A percentile compares a stretch with the other conserved stretches of the same genome.
These are phyloP conservation scores for Millerozyma acaciae DNA, from an alignment of 805 yeast genomes.

Conservation along the genomic window DNA sequence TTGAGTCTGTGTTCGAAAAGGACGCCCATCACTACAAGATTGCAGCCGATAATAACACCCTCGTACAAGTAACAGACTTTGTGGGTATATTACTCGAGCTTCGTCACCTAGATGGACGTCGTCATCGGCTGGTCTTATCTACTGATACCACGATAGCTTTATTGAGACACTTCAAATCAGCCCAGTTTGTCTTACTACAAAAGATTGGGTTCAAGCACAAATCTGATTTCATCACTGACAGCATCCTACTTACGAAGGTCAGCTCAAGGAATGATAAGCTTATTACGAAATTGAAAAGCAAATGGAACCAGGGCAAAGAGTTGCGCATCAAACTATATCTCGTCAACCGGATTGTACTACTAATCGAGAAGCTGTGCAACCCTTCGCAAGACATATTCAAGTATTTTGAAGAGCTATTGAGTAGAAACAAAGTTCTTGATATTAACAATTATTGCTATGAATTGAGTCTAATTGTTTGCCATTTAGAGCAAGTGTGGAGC, in stretches of 20 bases:
- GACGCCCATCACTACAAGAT: too few relatives aligned
- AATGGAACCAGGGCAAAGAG: neutral
- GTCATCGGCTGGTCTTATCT: neutral
- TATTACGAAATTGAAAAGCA: neutral
- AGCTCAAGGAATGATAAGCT: too few relatives aligned
- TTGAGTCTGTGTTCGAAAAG: conserved; percentile 6
- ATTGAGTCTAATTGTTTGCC: conserved; percentile 1
- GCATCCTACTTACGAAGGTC: neutral
- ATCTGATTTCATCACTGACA: neutral
- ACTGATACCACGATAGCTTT: neutral
- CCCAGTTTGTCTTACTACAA: conserved; percentile 1
- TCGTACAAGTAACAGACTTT: too few relatives aligned
- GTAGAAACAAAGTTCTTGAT: neutral
- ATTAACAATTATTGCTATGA: conserved; percentile 1
- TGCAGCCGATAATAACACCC: too few relatives aligned
- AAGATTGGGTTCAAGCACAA: neutral
- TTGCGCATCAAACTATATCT: conserved; percentile 1
- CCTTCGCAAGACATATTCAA: conserved; percentile 1
- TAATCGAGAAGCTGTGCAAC: conserved; percentile 1
- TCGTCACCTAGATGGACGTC: neutral
- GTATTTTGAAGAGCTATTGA: neutral
- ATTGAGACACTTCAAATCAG: conserved; percentile 1
- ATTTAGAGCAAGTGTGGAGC: neutral
- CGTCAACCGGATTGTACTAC: neutral
- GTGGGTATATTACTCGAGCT: neutral